Evolutionary conservation across 495 filamentous ascomycete species (phyloP).

Genomic region (Aspergillus nidulans): DNA sequence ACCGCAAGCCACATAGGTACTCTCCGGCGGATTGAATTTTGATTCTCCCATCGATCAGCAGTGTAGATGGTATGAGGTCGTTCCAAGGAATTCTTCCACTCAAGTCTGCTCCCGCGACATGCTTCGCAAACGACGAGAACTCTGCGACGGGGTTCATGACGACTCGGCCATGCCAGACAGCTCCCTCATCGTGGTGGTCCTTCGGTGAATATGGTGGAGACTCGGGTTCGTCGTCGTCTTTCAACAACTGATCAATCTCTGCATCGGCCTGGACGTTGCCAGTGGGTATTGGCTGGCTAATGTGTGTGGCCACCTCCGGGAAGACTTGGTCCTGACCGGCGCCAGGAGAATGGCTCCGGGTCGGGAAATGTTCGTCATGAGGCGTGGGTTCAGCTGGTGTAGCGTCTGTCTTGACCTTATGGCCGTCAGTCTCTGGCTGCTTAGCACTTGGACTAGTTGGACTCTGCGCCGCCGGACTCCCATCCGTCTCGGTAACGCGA

Average conservation of each 20-base stretch:
- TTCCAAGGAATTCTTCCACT: slow-evolving; percentile 58
- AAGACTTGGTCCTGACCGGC: slow-evolving; percentile 41
- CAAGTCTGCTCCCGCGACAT: slow-evolving; percentile 74
- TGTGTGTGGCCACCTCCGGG: slow-evolving; percentile 39
- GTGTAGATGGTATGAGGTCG: slow-evolving; percentile 60
- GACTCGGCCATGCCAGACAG: slow-evolving; percentile 76
- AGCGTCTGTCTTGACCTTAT: slow-evolving; percentile 36
- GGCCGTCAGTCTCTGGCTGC: slow-evolving; percentile 18
- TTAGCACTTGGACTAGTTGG: slow-evolving; percentile 28
- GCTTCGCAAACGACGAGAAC: slow-evolving; percentile 71
- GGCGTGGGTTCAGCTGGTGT: slow-evolving; percentile 21
- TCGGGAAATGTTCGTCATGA: slow-evolving; percentile 22
- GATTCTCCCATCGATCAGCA: slow-evolving; percentile 82
- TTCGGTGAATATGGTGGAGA: slow-evolving; percentile 84
- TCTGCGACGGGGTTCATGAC: slow-evolving; percentile 71
- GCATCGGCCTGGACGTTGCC: slow-evolving; percentile 62
- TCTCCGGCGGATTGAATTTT: slow-evolving; percentile 73
- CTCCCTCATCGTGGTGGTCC: slow-evolving; percentile 59
- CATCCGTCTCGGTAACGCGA: slow-evolving; percentile 37
- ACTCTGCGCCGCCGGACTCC: slow-evolving; percentile 31
- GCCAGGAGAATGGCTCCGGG: slow-evolving; percentile 30
- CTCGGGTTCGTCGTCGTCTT: slow-evolving; percentile 78
- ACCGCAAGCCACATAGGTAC: slow-evolving; percentile 79
- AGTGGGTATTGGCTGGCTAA: slow-evolving; percentile 38
- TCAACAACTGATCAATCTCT: slow-evolving; percentile 85